Evolutionary conservation across 208 protist species (phyloP).

Genomic region (Trypanosomatidae sp.): DNA sequence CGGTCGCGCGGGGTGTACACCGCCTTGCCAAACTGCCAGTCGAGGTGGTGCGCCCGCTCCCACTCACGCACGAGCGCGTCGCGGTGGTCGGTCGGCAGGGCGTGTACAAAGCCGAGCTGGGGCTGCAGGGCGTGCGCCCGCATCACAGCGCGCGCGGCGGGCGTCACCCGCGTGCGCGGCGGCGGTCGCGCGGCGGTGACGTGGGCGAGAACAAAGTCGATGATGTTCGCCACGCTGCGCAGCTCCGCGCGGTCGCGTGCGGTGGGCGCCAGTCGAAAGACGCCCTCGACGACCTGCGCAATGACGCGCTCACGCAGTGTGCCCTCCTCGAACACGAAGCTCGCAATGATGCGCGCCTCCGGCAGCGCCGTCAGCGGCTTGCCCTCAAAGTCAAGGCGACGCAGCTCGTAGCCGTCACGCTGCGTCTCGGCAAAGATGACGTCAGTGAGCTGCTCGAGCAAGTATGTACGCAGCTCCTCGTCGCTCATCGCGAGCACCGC

Average conservation of each 20-base stretch:
- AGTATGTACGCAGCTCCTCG: constrained; percentile 48
- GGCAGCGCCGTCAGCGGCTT: constrained; percentile 82
- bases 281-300: constrained; percentile 69
- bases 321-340: constrained; percentile 85
- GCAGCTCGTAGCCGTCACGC: constrained; percentile 85
- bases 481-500: constrained; percentile 70
- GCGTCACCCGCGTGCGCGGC: constrained; percentile 19
- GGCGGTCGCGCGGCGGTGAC: constrained; percentile 42
- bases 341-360: constrained; percentile 76
- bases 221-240: constrained; percentile 65
- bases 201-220: constrained; percentile 79
- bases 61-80: constrained; percentile 72
- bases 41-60: constrained; percentile 79
- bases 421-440: constrained; percentile 83
- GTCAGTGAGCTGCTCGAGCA: constrained; percentile 70
- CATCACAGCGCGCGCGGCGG: constrained; percentile 46
- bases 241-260: constrained; percentile 65
- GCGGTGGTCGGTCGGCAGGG: constrained; percentile 66
- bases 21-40: constrained; percentile 89
- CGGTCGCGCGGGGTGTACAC: constrained; percentile 56
- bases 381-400: constrained; percentile 86
- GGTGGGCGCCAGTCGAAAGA: constrained; percentile 71
- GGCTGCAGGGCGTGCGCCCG: constrained; percentile 62
- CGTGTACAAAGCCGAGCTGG: constrained; percentile 72
- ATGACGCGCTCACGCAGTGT: constrained; percentile 82